Conservation (phyloP, 2,329 filamentous ascomycete genomes). For the Colletotrichum sp. region DNA sequence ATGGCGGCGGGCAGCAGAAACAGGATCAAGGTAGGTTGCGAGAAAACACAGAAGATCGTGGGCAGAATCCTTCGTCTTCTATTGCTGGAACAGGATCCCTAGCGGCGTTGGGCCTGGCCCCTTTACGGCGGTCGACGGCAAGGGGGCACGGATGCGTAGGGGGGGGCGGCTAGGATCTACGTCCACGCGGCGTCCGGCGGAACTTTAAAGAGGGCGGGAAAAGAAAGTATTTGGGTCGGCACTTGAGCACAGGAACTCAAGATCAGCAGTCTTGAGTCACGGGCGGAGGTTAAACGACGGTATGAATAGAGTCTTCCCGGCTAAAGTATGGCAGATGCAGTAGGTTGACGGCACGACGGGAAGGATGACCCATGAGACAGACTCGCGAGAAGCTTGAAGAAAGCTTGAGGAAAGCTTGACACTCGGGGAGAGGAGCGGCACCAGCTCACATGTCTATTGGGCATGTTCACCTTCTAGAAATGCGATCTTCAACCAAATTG, state of each 20-base stretch:
- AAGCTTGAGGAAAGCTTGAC: not conserved
- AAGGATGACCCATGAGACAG: not conserved
- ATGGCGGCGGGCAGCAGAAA: not conserved
- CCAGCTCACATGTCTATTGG: not conserved
- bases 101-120: not conserved
- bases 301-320: not conserved
- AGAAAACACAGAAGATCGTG: not conserved
- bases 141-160: not conserved
- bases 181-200: not conserved
- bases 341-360: not conserved
- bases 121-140: not conserved
- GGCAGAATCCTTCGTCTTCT: not conserved
- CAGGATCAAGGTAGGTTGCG: not conserved
- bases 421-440: not conserved
- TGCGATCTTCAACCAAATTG: not conserved
- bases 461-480: not conserved
- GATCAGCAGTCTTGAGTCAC: not conserved
- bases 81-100: not conserved
- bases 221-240: not conserved
- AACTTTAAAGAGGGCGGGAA: not conserved
- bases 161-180: not conserved
- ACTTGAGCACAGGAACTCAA: not conserved
- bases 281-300: not conserved
- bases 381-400: not conserved
- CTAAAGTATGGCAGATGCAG: not conserved